These are phyloP conservation scores for Cutaneotrichosporon sp. DNA, from an alignment of 1,284 basidiomycete genomes.

Conservation along the genomic window DNA sequence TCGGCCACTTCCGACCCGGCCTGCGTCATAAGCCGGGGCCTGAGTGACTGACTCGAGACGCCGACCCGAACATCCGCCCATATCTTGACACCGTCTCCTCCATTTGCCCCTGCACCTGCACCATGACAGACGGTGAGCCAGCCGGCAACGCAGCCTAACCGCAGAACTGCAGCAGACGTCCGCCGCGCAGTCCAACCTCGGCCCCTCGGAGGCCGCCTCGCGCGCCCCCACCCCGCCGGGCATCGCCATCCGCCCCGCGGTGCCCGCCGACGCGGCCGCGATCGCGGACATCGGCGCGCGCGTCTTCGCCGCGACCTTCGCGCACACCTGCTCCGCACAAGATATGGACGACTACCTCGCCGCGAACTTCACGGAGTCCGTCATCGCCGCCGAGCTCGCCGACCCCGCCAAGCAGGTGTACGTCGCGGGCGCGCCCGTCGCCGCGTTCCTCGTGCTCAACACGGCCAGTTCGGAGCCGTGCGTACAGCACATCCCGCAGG, in stretches of 20 bases:
- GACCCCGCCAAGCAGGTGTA: conserved; percentile 4
- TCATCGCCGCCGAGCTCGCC: conserved; percentile 13
- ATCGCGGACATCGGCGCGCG: conserved; percentile 16
- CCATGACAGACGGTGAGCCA: conserved; percentile 3
- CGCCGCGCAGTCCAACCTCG: conserved; percentile 13
- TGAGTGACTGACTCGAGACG: too few relatives aligned
- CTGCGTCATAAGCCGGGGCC: too few relatives aligned
- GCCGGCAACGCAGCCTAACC: not conserved
- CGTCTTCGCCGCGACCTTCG: conserved; percentile 19
- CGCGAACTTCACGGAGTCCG: conserved; percentile 11
- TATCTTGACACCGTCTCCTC: too few relatives aligned
- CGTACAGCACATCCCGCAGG: conserved; percentile 15
- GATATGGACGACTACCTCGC: conserved; percentile 21
- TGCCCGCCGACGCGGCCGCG: conserved; percentile 5
- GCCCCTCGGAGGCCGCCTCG: conserved; percentile 11
- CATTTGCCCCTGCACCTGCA: too few relatives aligned
- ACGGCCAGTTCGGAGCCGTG: conserved; percentile 13
- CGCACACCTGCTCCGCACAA: conserved; percentile 15
- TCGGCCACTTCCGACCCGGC: too few relatives aligned
- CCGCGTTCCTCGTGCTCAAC: conserved; percentile 17
- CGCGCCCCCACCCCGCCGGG: conserved; percentile 8
- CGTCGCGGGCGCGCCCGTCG: conserved; percentile 15
- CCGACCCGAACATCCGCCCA: too few relatives aligned
- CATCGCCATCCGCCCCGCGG: conserved; percentile 37
- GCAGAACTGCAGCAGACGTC: not conserved